Evolutionary conservation across 306 rosid genomes (phyloP).

Genomic region (Begonia peltatifolia): DNA sequence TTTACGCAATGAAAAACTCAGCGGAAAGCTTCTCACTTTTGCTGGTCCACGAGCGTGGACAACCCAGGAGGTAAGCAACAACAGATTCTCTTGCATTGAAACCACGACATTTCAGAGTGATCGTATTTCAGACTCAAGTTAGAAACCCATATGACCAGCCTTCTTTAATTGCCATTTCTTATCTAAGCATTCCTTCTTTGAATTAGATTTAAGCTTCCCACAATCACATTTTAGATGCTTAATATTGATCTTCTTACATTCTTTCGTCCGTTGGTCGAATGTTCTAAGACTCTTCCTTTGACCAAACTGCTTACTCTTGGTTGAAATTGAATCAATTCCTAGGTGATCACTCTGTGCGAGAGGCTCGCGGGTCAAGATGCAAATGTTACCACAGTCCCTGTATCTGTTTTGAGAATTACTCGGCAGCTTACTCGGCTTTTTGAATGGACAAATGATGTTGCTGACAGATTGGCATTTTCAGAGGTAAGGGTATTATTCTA

Average conservation of each 20-base stretch:
- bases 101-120: too few relatives aligned
- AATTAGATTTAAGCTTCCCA: too few relatives aligned
- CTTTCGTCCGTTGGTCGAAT: too few relatives aligned
- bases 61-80: constrained; percentile 62
- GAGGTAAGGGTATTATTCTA: constrained; percentile 33
- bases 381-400: constrained; percentile 86
- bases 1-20: constrained; percentile 56
- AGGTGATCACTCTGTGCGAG: constrained; percentile 92
- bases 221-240: too few relatives aligned
- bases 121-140: too few relatives aligned
- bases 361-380: constrained; percentile 99
- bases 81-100: too few relatives aligned
- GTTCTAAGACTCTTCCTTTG: too few relatives aligned
- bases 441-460: constrained; percentile 97
- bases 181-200: too few relatives aligned
- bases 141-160: too few relatives aligned
- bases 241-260: too few relatives aligned
- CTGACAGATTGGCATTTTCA: constrained; percentile 88
- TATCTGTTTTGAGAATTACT: constrained; percentile 74
- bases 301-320: not conserved
- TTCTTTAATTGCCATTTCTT: too few relatives aligned
- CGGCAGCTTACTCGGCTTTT: constrained; percentile 78
- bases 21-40: constrained; percentile 75
- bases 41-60: constrained; percentile 99
- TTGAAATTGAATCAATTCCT: constrained; percentile 10